phyloP scores from a whole-genome alignment of 1,139 yeast species.

The Saccharomyces hybrid region DNA sequence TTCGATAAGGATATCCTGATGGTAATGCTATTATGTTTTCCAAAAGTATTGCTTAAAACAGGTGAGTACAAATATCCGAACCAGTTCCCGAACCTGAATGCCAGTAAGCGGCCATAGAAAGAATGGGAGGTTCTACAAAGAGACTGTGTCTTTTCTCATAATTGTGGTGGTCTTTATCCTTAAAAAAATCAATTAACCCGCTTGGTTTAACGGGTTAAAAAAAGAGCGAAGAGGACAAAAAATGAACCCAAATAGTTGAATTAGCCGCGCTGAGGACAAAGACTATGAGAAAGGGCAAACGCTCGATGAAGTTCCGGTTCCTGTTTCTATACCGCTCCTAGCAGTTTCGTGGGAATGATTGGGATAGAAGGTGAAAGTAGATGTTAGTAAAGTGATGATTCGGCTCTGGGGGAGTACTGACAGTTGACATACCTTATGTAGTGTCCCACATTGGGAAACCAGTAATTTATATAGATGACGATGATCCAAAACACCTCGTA shows the following conservation, averaged over 20 bases:
- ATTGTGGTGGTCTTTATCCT: not conserved
- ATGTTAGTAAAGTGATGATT: not conserved
- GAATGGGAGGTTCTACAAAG: not conserved
- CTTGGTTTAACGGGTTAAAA: not conserved
- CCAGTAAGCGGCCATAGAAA: not conserved
- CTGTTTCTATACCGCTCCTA: not conserved
- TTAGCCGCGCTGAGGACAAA: not conserved
- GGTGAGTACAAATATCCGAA: not conserved
- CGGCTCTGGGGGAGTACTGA: not conserved
- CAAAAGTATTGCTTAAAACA: not conserved
- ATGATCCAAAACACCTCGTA: constrained; percentile 12
- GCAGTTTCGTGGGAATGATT: not conserved
- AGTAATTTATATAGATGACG: constrained; percentile 9
- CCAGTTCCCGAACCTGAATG: not conserved
- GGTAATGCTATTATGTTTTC: not conserved
- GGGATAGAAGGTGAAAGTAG: not conserved
- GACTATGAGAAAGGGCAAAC: not conserved
- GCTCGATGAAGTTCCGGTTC: not conserved
- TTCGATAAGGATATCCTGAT: not conserved
- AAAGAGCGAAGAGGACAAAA: not conserved
- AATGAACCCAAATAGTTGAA: not conserved
- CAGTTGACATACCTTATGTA: constrained; percentile 10
- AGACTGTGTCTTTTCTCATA: not conserved
- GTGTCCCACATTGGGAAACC: constrained; percentile 11
- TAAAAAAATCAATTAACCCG: not conserved